Conservation (phyloP, 768 basidiomycete species). For the Lepiota venenata region DNA sequence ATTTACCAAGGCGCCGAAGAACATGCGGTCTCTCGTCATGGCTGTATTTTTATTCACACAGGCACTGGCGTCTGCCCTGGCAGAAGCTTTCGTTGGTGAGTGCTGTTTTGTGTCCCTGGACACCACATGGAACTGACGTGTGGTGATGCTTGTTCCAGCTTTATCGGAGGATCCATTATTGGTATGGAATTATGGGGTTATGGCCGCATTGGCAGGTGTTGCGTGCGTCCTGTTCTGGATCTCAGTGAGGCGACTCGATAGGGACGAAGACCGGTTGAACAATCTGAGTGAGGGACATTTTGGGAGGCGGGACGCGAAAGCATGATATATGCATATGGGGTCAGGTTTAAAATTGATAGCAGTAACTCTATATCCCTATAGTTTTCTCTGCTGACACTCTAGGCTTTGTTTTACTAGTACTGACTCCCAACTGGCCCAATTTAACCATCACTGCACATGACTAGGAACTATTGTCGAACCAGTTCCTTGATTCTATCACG, state of each 20-base stretch:
- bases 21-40: constrained; percentile 88
- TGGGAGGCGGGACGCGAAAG: not conserved
- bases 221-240: constrained; percentile 56
- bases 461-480: not conserved
- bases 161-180: constrained; percentile 69
- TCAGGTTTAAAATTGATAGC: not conserved
- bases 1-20: constrained; percentile 82
- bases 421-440: too few relatives aligned
- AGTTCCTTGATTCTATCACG: not conserved
- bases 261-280: constrained; percentile 52
- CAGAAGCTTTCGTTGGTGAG: constrained; percentile 71
- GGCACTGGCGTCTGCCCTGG: constrained; percentile 50
- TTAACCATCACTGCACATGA: not conserved
- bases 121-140: not conserved
- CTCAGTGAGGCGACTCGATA: constrained; percentile 52
- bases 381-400: not conserved
- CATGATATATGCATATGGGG: not conserved
- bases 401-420: not conserved
- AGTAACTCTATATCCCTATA: too few relatives aligned
- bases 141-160: constrained; percentile 27
- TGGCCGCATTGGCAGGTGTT: constrained; percentile 51
- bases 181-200: constrained; percentile 69
- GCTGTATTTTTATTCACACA: constrained; percentile 56
- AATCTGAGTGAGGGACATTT: constrained; percentile 33
- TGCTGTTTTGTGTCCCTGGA: constrained; percentile 11